phyloP scores from a whole-genome alignment of 805 yeast genomes.

The Saccharomycopsis selenospora region DNA sequence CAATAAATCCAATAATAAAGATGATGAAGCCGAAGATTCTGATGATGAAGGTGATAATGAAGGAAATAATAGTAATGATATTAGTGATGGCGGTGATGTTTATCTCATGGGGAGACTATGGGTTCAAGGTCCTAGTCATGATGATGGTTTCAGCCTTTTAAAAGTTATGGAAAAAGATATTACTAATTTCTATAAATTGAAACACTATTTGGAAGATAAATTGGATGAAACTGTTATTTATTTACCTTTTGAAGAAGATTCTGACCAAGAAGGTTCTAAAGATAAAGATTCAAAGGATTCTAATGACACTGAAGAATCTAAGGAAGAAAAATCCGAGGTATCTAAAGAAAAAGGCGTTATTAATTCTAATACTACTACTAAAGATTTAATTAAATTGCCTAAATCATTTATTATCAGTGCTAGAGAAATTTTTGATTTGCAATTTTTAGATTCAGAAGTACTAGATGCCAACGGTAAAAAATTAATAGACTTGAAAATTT shows the following conservation, averaged over 20 bases:
- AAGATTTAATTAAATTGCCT: conserved; percentile 4
- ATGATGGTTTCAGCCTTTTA: conserved; percentile 24
- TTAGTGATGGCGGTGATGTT: conserved; percentile 42
- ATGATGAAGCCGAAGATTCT: conserved; percentile 30
- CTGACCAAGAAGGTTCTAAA: not conserved
- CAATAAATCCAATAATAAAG: conserved; percentile 9
- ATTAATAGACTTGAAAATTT: conserved; percentile 1
- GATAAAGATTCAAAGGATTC: not conserved
- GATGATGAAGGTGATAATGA: conserved; percentile 38
- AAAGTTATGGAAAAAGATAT: conserved; percentile 11
- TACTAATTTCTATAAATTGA: conserved; percentile 12
- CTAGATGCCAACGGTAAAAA: not conserved
- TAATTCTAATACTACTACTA: not conserved
- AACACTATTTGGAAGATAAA: conserved; percentile 23
- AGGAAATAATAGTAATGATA: conserved; percentile 37
- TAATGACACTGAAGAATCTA: too few relatives aligned
- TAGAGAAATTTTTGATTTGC: conserved; percentile 28
- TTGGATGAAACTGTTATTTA: conserved; percentile 12
- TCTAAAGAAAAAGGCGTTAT: not conserved
- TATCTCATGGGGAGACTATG: conserved; percentile 79
- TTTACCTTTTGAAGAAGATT: too few relatives aligned
- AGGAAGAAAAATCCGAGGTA: too few relatives aligned
- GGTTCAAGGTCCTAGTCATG: conserved; percentile 82
- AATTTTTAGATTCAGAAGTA: conserved; percentile 23
- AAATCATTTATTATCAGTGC: conserved; percentile 25